phyloP scores from a whole-genome alignment of 768 basidiomycete species.

The Hericium coralloides region DNA sequence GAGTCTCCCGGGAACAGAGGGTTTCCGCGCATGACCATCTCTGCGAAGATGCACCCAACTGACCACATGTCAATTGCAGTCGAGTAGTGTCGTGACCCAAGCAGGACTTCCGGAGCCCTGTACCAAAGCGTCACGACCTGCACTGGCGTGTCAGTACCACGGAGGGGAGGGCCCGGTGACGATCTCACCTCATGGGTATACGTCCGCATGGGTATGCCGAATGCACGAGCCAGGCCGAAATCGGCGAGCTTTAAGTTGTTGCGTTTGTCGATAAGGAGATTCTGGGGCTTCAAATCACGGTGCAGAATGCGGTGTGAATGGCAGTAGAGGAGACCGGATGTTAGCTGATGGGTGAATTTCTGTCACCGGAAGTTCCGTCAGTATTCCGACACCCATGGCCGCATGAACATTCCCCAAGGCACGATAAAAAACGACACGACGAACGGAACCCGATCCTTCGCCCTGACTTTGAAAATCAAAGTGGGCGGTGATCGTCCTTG shows the following conservation, averaged over 20 bases:
- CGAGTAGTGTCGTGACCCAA: slow-evolving; percentile 92
- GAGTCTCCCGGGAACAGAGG: slow-evolving; percentile 98
- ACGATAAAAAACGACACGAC: background rate
- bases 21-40: slow-evolving; percentile 90
- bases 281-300: slow-evolving; percentile 49
- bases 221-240: slow-evolving; percentile 53
- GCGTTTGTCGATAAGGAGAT: slow-evolving; percentile 41
- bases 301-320: slow-evolving; percentile 50
- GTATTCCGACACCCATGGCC: background rate
- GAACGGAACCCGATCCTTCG: no score
- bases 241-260: slow-evolving; percentile 49
- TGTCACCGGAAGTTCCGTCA: slow-evolving; percentile 23
- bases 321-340: slow-evolving; percentile 71
- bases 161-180: background rate
- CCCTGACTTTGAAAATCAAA: background rate
- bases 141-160: background rate
- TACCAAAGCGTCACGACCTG: slow-evolving; percentile 99
- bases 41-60: slow-evolving; percentile 98
- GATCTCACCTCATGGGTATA: slow-evolving; percentile 89
- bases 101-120: slow-evolving; percentile 93
- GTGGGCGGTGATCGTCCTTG: background rate
- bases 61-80: slow-evolving; percentile 99
- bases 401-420: background rate
- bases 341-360: slow-evolving; percentile 96
- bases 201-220: slow-evolving; percentile 97